Conservation (phyloP, 2,329 filamentous ascomycete species). For the Diaporthe sp. region DNA sequence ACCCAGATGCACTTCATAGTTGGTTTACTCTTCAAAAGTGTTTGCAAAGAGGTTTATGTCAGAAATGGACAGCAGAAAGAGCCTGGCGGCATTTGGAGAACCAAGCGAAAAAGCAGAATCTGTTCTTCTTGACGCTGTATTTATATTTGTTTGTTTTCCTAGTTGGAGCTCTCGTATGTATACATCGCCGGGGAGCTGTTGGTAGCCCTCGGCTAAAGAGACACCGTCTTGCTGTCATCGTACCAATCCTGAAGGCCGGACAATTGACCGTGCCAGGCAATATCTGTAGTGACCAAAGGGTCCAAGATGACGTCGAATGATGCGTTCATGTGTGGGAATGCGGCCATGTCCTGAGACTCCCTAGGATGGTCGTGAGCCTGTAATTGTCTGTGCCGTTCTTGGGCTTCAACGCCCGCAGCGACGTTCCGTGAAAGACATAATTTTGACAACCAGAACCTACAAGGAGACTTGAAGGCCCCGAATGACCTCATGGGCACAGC, state of each 20-base stretch:
- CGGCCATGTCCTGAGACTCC: background rate
- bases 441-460: background rate
- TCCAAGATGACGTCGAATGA: background rate
- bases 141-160: background rate
- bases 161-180: background rate
- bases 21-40: background rate
- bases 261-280: background rate
- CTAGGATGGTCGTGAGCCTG: background rate
- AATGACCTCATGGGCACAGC: background rate
- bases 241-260: background rate
- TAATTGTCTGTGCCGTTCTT: background rate
- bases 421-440: background rate
- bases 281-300: too few species aligned
- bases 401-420: background rate
- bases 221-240: background rate
- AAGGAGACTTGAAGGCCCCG: too few species aligned
- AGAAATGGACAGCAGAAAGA: background rate
- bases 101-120: background rate
- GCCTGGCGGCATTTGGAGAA: too few species aligned
- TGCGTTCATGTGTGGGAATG: background rate
- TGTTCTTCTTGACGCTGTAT: background rate
- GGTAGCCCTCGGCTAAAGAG: background rate
- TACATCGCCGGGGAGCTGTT: background rate
- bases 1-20: constrained; percentile 15
- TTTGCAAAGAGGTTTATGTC: background rate